Evolutionary conservation across 345 rosid genomes (phyloP).

Genomic region (Salix arbutifolia): DNA sequence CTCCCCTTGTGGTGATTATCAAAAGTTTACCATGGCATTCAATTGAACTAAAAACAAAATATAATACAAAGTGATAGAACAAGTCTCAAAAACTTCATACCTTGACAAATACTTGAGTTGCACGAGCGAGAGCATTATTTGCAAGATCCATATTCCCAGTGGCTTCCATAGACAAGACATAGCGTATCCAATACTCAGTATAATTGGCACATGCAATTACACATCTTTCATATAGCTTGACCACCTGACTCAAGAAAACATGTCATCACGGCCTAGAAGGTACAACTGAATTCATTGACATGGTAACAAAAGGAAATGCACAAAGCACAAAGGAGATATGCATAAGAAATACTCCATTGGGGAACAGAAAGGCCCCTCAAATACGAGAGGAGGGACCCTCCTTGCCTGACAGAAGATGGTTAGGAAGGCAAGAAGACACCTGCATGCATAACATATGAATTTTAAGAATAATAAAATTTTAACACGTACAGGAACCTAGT

Average conservation of each 20-base stretch:
- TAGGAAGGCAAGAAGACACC: conserved; percentile 92
- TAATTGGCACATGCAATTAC: conserved; percentile 93
- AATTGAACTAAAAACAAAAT: neutral
- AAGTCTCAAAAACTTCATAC: conserved; percentile 31
- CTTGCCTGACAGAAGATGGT: conserved; percentile 92
- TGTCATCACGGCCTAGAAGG: conserved; percentile 15
- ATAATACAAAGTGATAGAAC: neutral
- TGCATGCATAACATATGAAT: conserved; percentile 93
- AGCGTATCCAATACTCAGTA: conserved; percentile 89
- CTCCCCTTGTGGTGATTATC: neutral
- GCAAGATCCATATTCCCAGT: conserved; percentile 82
- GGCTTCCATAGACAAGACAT: conserved; percentile 74
- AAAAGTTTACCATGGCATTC: neutral
- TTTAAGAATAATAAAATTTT: conserved; percentile 53
- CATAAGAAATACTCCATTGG: conserved; percentile 82
- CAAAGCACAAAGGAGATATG: conserved; percentile 68
- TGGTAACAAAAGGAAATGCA: conserved; percentile 25
- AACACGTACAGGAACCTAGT: conserved; percentile 65
- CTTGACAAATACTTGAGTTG: conserved; percentile 96
- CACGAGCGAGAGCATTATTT: conserved; percentile 82
- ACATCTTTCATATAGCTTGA: conserved; percentile 92
- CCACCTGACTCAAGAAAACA: conserved; percentile 53
- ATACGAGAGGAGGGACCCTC: conserved; percentile 86
- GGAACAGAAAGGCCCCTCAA: conserved; percentile 89
- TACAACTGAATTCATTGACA: conserved; percentile 1